Base-by-base conservation (phyloP, 2,329 filamentous ascomycete genomes). In the Cercospora canescens region DNA sequence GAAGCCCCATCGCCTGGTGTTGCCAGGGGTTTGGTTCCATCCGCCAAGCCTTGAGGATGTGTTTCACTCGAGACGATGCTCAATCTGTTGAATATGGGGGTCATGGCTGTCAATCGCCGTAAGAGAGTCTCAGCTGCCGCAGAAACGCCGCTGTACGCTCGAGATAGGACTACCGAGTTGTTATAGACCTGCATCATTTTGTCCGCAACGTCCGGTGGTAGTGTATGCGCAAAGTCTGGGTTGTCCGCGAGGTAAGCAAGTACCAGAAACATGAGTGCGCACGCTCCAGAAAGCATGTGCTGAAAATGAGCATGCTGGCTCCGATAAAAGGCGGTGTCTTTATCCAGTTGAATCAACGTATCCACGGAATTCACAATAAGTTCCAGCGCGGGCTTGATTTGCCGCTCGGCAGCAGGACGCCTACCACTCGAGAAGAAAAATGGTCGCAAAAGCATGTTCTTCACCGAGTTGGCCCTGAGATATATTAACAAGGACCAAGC, bases 301-400 rank as follows among this genome's bases (percentile, higher is more conserved):
- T 56, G 52, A 18, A 56, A 56, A n/a, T 56, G 52, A 35, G 52
- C 52, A 56, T 56, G 52, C n/a, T 56, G 52, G 18, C 35, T 56
- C 11, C 52, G 30, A 21, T 56, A 56, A 5, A 56, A 35, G 24
- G 28, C 30, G 12, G 52, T 56, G 28, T n/a, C 28, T 21, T 24
- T 24, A 30, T 56, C 52, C 28, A 56, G n/a, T 9, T 12, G n/a
- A 7, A 56, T 18, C 28, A 56, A 21, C 12, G 52, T 56, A 9
- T 56, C 32, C 16, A 56, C 32, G 7, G 52, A 56, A 9, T 56
- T 30, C 16, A 1, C 7, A 3, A 35, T 56, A 14, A 56, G 52
- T 12, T 35, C 52, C 9, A 56, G 52, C 18, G 52, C 52, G 18
- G 52, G 52, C 52, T 56, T 56, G 32, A 24, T 34, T n/a, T 56